Conservation (phyloP, 1,139 yeast genomes). For the Taiozyma onychis region DNA sequence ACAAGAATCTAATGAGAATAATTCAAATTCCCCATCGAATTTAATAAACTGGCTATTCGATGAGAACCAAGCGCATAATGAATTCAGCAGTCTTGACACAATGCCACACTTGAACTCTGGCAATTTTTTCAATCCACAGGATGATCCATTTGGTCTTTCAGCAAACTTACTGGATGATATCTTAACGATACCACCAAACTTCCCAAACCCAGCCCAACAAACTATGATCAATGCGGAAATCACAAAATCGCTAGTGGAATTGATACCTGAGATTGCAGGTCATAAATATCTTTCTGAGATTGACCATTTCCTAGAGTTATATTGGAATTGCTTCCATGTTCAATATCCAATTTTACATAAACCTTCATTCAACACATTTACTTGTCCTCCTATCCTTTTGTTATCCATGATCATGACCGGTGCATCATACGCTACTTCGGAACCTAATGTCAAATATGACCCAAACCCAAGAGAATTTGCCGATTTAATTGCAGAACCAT, state of each 20-base stretch:
- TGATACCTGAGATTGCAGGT: constrained; percentile 25
- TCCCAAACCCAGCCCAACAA: constrained; percentile 24
- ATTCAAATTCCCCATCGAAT: constrained; percentile 19
- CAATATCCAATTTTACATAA: constrained; percentile 57
- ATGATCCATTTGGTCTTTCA: constrained; percentile 25
- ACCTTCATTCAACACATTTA: constrained; percentile 55
- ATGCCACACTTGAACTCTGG: constrained; percentile 17
- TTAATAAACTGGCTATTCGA: constrained; percentile 27
- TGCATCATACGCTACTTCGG: constrained; percentile 34
- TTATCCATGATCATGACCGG: constrained; percentile 55
- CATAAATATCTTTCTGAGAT: constrained; percentile 22
- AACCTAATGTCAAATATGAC: constrained; percentile 16
- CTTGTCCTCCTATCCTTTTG: constrained; percentile 47
- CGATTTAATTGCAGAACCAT: constrained; percentile 49
- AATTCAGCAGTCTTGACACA: constrained; percentile 7
- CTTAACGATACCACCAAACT: constrained; percentile 22
- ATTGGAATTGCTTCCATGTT: constrained; percentile 57
- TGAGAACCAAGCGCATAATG: constrained; percentile 14
- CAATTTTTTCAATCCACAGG: constrained; percentile 23
- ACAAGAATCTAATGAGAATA: constrained; percentile 2
- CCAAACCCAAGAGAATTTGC: constrained; percentile 31
- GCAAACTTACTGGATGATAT: constrained; percentile 21
- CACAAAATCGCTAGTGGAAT: constrained; percentile 13
- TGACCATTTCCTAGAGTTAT: constrained; percentile 31
- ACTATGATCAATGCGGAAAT: constrained; percentile 21